A percentile compares a stretch with the other conserved stretches of the same genome.
Conservation (phyloP, 2,329 filamentous ascomycete species). For the Mycosphaerella sp. region DNA sequence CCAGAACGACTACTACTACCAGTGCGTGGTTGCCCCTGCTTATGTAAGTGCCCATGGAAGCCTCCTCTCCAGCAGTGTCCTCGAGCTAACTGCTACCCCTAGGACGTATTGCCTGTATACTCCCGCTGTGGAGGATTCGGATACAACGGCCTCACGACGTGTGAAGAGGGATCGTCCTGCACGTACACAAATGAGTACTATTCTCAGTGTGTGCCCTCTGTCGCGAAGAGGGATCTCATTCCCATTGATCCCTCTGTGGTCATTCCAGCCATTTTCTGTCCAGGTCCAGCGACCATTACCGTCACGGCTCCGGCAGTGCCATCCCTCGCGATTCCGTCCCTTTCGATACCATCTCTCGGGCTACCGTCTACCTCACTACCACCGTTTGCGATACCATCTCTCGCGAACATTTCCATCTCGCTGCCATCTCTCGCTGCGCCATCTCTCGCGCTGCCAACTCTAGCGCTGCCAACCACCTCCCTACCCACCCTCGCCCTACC, state of each 20-base stretch:
- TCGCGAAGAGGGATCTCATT: neutral
- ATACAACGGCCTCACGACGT: too few relatives aligned
- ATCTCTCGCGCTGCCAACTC: neutral
- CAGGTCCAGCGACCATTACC: neutral
- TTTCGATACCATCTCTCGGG: neutral
- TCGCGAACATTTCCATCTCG: neutral
- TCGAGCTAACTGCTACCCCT: too few relatives aligned
- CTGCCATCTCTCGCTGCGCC: neutral
- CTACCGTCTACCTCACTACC: neutral
- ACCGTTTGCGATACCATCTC: neutral
- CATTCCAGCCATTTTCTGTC: neutral
- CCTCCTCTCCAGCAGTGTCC: too few relatives aligned
- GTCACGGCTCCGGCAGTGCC: neutral
- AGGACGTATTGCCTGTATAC: too few relatives aligned
- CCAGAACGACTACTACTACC: neutral
- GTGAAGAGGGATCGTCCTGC: neutral
- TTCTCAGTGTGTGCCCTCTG: neutral
- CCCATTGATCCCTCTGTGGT: neutral
- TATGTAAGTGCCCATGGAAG: too few relatives aligned
- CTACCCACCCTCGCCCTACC: neutral
- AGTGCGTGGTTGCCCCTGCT: neutral
- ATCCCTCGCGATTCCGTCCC: neutral
- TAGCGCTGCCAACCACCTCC: neutral
- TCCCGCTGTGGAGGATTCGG: too few relatives aligned
- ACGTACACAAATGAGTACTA: neutral